These are phyloP conservation scores for Solanum hybrid DNA, from an alignment of 305 asterid genomes.

Conservation along the genomic window DNA sequence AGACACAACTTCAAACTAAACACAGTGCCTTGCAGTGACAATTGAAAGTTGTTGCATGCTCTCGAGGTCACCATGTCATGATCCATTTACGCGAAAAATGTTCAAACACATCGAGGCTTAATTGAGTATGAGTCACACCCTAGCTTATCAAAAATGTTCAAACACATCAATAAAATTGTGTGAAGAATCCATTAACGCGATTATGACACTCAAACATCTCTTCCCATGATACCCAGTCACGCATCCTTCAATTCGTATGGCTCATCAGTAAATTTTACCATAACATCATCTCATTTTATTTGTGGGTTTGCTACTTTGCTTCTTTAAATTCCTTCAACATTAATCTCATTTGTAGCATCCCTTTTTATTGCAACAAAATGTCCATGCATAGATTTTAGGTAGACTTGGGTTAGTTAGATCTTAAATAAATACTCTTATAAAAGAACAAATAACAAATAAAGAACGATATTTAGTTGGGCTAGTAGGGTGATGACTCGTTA, in stretches of 20 bases:
- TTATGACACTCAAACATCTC: not conserved
- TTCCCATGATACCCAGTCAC: not conserved
- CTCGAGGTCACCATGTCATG: not conserved
- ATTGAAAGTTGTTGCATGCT: not conserved
- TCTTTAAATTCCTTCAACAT: not conserved
- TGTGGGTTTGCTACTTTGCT: not conserved
- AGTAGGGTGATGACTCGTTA: not conserved
- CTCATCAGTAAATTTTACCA: not conserved
- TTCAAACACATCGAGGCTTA: not conserved
- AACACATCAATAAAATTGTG: not conserved
- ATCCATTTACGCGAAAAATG: not conserved
- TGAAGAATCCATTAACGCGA: not conserved
- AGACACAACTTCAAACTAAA: no score
- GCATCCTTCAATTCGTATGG: not conserved
- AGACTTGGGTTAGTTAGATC: not conserved
- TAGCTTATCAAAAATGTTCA: not conserved
- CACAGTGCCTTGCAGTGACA: not conserved
- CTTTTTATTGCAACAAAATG: not conserved
- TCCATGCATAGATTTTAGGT: not conserved
- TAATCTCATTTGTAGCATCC: not conserved
- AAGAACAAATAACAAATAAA: not conserved
- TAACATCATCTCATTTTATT: not conserved
- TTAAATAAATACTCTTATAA: not conserved
- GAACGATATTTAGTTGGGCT: not conserved
- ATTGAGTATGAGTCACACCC: not conserved